Evolutionary conservation across 495 filamentous ascomycete genomes (phyloP).

Genomic region (Podospora pseudoanserina): DNA sequence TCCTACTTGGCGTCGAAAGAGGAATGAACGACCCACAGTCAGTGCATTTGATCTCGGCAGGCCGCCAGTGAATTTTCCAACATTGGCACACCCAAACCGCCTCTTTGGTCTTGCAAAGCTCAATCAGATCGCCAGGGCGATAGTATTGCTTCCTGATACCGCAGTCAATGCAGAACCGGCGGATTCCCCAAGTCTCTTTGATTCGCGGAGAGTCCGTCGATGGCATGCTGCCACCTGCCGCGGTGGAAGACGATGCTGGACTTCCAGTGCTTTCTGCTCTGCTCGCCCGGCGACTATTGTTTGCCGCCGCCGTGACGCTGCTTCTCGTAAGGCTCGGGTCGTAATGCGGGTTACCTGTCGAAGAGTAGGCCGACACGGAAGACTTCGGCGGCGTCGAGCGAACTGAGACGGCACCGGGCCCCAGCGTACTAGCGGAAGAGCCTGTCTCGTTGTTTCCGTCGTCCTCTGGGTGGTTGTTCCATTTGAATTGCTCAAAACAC

Average conservation of each 20-base stretch:
- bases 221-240: neutral
- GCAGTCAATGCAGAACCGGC: conserved; percentile 31
- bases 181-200: conserved; percentile 21
- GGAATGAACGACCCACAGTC: conserved; percentile 12
- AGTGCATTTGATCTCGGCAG: conserved; percentile 11
- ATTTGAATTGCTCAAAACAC: conserved; percentile 28
- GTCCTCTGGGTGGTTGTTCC: conserved; percentile 14
- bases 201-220: conserved; percentile 18
- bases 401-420: neutral
- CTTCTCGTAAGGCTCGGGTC: conserved; percentile 27
- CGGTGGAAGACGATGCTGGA: neutral
- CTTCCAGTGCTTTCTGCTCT: neutral
- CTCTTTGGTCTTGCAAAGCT: conserved; percentile 19
- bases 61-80: conserved; percentile 14
- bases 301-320: conserved; percentile 15
- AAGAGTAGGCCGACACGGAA: neutral
- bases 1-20: conserved; percentile 6
- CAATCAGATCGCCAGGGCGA: conserved; percentile 24
- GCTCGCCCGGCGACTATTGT: neutral
- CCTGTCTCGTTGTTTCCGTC: conserved; percentile 2
- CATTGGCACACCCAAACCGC: conserved; percentile 33
- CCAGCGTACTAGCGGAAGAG: neutral
- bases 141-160: conserved; percentile 26
- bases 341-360: conserved; percentile 28
- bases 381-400: conserved; percentile 6